phyloP scores from a whole-genome alignment of 169 alveolate species.

The Plasmodium coatneyi region DNA sequence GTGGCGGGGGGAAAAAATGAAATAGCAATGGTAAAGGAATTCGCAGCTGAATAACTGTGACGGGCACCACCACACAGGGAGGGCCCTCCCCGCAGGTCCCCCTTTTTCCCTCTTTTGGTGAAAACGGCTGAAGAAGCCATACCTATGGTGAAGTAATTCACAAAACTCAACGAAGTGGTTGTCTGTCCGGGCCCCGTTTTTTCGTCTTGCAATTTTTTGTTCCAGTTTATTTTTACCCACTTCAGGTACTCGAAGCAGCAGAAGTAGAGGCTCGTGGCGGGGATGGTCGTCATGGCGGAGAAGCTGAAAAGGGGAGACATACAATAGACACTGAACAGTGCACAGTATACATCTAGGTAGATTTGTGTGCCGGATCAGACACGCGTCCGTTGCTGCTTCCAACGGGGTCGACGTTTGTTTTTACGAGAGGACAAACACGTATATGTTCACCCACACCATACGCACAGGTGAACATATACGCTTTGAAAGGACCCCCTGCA shows the following conservation, averaged over 20 bases:
- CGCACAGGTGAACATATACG: too few species aligned
- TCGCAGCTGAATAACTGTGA: too few species aligned
- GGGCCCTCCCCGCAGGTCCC: neutral
- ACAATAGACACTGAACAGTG: too few species aligned
- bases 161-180: neutral
- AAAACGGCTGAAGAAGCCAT: neutral
- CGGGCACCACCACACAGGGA: neutral
- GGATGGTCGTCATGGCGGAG: constrained; percentile 63
- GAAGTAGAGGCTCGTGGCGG: constrained; percentile 72
- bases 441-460: too few species aligned
- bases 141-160: constrained; percentile 46
- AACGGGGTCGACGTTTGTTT: too few species aligned
- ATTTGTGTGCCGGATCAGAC: neutral
- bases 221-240: constrained; percentile 3
- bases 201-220: neutral
- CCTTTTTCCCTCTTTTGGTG: too few species aligned
- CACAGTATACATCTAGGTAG: too few species aligned
- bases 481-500: too few species aligned
- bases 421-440: too few species aligned
- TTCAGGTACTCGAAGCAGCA: constrained; percentile 64
- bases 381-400: neutral
- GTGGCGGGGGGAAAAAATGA: neutral
- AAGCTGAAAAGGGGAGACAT: neutral
- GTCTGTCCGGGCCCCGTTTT: neutral
- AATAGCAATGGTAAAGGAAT: neutral